Conservation (phyloP, 345 rosid species). For the Euclidium syriacum region DNA sequence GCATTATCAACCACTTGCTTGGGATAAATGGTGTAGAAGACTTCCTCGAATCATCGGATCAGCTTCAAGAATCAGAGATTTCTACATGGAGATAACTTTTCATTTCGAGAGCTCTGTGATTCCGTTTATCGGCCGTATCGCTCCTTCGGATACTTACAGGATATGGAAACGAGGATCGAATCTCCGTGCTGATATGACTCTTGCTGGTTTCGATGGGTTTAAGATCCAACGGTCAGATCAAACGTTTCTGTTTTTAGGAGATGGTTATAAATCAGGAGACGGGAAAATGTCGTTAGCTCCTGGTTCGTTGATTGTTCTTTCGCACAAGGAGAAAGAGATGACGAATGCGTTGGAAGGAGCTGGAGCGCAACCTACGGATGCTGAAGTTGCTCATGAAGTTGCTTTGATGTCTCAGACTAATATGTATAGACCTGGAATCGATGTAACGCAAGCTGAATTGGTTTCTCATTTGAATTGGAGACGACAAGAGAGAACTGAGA, state of each 20-base stretch:
- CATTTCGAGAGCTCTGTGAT: constrained; percentile 98
- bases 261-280: constrained; percentile 74
- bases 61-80: constrained; percentile 76
- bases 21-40: constrained; percentile 99
- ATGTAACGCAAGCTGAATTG: constrained; percentile 95
- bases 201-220: constrained; percentile 97
- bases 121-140: constrained; percentile 93
- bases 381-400: constrained; percentile 93
- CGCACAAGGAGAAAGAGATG: constrained; percentile 92
- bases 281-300: constrained; percentile 55
- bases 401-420: constrained; percentile 95
- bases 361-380: constrained; percentile 85
- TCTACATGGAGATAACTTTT: constrained; percentile 96
- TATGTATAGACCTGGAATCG: constrained; percentile 99
- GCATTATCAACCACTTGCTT: constrained; percentile 96
- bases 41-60: constrained; percentile 90
- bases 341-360: constrained; percentile 98
- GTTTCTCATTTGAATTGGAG: constrained; percentile 93
- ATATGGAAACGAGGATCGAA: constrained; percentile 98
- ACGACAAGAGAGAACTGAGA: constrained; percentile 92
- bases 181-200: constrained; percentile 98
- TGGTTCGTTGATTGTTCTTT: constrained; percentile 84
- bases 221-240: constrained; percentile 92
- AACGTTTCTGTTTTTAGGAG: constrained; percentile 86
- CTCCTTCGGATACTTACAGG: constrained; percentile 97